phyloP scores from a whole-genome alignment of 768 basidiomycete species.

The Rhodosporidiobolus odoratus region DNA sequence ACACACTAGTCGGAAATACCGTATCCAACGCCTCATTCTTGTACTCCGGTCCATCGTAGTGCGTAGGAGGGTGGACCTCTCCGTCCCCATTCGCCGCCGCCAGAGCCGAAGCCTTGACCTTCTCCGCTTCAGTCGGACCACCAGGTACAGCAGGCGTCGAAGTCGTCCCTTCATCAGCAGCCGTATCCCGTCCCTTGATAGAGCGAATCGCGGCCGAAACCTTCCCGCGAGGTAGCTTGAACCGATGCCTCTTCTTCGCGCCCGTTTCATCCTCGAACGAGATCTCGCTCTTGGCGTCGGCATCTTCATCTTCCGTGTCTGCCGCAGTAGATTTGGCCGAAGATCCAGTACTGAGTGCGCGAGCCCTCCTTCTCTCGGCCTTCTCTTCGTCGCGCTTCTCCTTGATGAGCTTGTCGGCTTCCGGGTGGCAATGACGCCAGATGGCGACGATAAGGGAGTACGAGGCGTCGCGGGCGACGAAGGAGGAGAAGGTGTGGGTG shows the following conservation, averaged over 20 bases:
- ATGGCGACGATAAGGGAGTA: constrained; percentile 90
- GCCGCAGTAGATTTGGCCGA: not conserved
- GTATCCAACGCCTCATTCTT: constrained; percentile 27
- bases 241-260: constrained; percentile 29
- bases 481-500: constrained; percentile 78
- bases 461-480: constrained; percentile 87
- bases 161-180: not conserved
- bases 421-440: constrained; percentile 78
- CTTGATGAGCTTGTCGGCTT: constrained; percentile 51
- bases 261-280: constrained; percentile 32
- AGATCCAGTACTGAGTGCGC: not conserved
- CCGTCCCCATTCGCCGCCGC: not conserved
- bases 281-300: constrained; percentile 29
- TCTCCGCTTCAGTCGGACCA: constrained; percentile 32
- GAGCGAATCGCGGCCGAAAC: not conserved
- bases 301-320: not conserved
- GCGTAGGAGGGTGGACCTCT: constrained; percentile 15
- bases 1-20: constrained; percentile 74
- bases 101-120: constrained; percentile 22
- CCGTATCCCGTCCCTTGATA: not conserved
- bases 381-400: constrained; percentile 26
- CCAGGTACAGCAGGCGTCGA: not conserved
- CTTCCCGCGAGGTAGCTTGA: constrained; percentile 4
- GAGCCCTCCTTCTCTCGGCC: not conserved
- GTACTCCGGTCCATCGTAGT: constrained; percentile 32